Evolutionary conservation across 495 filamentous ascomycete genomes (phyloP).

Genomic region (Annulohypoxylon bovei): DNA sequence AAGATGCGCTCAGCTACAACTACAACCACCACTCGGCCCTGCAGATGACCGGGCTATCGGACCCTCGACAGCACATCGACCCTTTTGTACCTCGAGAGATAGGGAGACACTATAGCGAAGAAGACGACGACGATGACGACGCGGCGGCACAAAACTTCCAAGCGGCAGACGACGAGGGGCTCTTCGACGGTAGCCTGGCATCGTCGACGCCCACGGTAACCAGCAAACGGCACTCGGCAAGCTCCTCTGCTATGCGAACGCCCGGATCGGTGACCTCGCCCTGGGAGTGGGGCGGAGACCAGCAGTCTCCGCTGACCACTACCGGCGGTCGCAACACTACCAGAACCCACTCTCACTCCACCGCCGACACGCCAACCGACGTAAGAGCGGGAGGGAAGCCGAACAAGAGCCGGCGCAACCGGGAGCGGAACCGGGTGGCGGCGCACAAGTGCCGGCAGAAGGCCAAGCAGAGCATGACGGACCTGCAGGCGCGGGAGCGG

Average conservation of each 20-base stretch:
- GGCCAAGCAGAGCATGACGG: conserved; percentile 66
- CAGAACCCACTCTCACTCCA: too few species aligned
- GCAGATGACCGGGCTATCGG: neutral
- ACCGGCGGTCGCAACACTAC: neutral
- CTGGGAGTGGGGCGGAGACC: neutral
- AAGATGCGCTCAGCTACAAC: neutral
- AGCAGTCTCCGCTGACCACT: neutral
- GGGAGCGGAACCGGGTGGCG: conserved; percentile 72
- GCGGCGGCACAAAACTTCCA: neutral
- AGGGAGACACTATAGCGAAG: neutral
- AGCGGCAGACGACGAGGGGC: neutral
- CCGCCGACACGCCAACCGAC: too few species aligned
- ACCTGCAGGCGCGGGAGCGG: conserved; percentile 53
- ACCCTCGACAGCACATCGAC: neutral
- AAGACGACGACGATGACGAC: neutral
- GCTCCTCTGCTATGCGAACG: neutral
- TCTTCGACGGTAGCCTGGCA: neutral
- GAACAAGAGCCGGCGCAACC: conserved; percentile 24
- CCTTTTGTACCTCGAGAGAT: neutral
- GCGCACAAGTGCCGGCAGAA: conserved; percentile 76
- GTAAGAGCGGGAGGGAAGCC: too few species aligned
- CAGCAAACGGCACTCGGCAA: neutral
- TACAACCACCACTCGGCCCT: neutral
- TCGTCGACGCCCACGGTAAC: neutral
- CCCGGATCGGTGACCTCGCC: neutral